These are phyloP conservation scores for Eragrostis tef DNA, from an alignment of 202 grass and related monocot genomes.

Conservation along the genomic window DNA sequence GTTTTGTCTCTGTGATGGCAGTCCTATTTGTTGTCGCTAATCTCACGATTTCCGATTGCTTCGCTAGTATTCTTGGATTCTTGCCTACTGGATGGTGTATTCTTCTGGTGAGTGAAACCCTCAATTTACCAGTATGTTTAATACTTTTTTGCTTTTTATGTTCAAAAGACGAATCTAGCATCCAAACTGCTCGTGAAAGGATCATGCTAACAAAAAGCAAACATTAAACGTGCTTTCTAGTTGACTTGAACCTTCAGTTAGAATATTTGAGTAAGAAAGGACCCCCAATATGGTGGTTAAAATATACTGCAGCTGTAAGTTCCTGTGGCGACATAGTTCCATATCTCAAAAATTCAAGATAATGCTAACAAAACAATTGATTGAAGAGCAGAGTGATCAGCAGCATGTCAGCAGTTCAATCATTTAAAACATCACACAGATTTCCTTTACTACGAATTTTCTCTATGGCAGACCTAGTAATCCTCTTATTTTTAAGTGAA, in stretches of 20 bases:
- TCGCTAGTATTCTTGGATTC: conserved; percentile 76
- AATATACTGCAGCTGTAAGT: neutral
- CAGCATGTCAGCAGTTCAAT: neutral
- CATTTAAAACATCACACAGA: neutral
- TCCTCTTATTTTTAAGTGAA: too few relatives aligned
- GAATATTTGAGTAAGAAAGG: neutral
- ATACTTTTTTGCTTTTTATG: neutral
- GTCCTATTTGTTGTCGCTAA: conserved; percentile 75
- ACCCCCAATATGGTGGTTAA: neutral
- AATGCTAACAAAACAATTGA: conserved; percentile 9
- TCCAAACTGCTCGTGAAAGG: neutral
- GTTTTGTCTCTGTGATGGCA: conserved; percentile 79
- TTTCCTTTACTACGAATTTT: neutral
- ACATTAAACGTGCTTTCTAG: neutral
- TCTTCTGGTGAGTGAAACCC: conserved; percentile 78
- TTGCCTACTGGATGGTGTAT: conserved; percentile 93
- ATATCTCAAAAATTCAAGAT: neutral
- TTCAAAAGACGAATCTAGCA: neutral
- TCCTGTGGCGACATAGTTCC: conserved; percentile 1
- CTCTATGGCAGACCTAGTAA: neutral
- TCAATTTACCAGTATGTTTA: conserved; percentile 4
- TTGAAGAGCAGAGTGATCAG: neutral
- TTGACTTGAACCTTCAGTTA: neutral
- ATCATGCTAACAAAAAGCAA: conserved; percentile 3
- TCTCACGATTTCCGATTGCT: conserved; percentile 83